Evolutionary conservation across 306 rosid genomes (phyloP), one percentile per base, ranked within the genome.

Genomic region (Dalbergia cultrata): DNA sequence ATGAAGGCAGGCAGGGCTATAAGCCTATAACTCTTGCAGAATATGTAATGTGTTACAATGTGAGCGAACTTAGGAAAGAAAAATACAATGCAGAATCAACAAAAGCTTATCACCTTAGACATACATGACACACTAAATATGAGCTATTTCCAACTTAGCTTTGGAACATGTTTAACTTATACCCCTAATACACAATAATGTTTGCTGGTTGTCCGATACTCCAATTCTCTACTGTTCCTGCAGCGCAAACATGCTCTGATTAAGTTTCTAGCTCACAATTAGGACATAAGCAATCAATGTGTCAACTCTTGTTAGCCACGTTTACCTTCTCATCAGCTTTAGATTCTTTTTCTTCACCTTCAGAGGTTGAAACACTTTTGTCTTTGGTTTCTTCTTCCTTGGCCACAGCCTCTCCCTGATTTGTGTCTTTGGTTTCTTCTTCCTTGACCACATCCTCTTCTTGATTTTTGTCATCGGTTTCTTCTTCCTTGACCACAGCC

Each of bases 241-340:
- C 72, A 82, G 0, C 56, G 79, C 13, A 35, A 47, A 10, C 53
- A 77, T 54, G 9, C 63, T 52, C 44, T 31, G 12, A 44, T 57
- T 37, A 9, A 50, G 13, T 47, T 41, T 22, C 43, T 44, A 68
- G 34, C 41, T 72, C 21, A 17, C 57, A 50, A 11, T 41, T 6
- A 6, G 16, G 5, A 47, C 57, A 16, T 7, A 8, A 69, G 21
- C 4, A 33, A 57, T 16, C 19, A 70, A 70, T 39, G 10, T 45
- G 33, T 9, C 0, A 58, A 61, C 10, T 2, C 35, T 21, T 7
- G 49, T 21, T 37, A 74, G 58, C 12, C n/a, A 6, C 50, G 66
- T 41, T 18, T 78, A 86, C 84, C 80, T 71, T 77, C 49, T 85
- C 75, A 35, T 85, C 75, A 31, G 17, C 44, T 45, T 69, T 70